Base-by-base conservation (phyloP, 306 rosid genomes). In the Trichosanthes truncata region DNA sequence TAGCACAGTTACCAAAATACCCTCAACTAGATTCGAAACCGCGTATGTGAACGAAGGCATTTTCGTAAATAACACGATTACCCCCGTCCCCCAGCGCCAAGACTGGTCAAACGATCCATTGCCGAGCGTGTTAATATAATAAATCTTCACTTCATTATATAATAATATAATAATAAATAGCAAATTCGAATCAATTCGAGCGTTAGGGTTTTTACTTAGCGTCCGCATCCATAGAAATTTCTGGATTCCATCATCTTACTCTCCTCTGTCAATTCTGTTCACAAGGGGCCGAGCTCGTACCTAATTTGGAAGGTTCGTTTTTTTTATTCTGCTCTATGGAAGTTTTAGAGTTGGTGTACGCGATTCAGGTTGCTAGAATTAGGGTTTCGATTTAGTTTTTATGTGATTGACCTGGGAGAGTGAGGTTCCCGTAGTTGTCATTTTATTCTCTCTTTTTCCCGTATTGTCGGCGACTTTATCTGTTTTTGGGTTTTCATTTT, bases 161-260 rank as follows among this genome's bases (percentile, higher is more conserved):
- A 67, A 62, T 41, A 41, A 41, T 41, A n/a, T n/a, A n/a, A n/a
- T 13, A 7, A 12, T 25, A 73, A 48, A 15, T 73, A 25, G 17
- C 25, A 74, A 63, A 14, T 74, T 74, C 76, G 78, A 74, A 41
- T 77, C 48, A 40, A 77, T 41, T 78, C 81, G 25, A 20, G 80
- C 25, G 12, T 33, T 45, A 60, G 79, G 83, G 83, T 62, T 59
- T 65, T 18, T 11, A 17, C 38, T 53, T 60, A 12, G 51, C 81
- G 60, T 77, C 62, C 3, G 11, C 71, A 40, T 41, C 80, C 80
- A 21, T 45, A 60, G 48, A 93, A 90, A 88, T 74, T 5, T 87
- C 36, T 79, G 82, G 87, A 76, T 77, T 29, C 43, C 60, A 21
- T 29, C 60, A 5, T 29, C 78, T 49, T 14, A 25, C 26, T 26